Conservation (phyloP, 495 filamentous ascomycete species). For the Xylaria nigripes region DNA sequence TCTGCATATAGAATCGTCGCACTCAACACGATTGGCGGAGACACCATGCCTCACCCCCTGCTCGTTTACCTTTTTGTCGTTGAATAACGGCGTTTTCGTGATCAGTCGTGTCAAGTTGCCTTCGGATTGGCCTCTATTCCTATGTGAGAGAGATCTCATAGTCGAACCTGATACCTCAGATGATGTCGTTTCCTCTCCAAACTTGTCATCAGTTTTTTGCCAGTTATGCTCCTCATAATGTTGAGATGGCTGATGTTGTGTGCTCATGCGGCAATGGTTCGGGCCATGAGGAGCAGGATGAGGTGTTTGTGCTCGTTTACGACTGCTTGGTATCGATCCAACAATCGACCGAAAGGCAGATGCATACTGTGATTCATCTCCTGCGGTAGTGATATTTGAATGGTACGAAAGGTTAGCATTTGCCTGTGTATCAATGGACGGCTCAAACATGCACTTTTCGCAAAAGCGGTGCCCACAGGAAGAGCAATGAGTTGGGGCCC, state of each 20-base stretch:
- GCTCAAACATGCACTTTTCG: constrained; percentile 22
- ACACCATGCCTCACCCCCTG: not conserved
- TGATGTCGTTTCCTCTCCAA: not conserved
- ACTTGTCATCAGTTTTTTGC: not conserved
- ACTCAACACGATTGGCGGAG: constrained; percentile 11
- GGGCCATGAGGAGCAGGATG: not conserved
- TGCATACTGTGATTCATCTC: not conserved
- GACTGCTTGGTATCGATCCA: not conserved
- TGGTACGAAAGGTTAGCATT: constrained; percentile 10
- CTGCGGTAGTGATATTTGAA: not conserved
- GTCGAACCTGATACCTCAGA: not conserved
- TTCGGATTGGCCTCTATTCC: not conserved
- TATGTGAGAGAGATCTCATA: not conserved
- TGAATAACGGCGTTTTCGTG: constrained; percentile 8
- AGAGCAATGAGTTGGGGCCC: constrained; percentile 26
- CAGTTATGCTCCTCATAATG: not conserved
- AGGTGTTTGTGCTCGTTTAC: not conserved
- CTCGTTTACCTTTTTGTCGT: constrained; percentile 2
- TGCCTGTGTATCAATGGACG: constrained; percentile 12
- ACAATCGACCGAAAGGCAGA: not conserved
- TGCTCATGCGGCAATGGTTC: not conserved
- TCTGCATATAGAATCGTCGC: constrained; percentile 23
- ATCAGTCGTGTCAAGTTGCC: not conserved
- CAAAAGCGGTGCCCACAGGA: constrained; percentile 35
- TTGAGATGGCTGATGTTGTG: not conserved